A percentile compares a stretch with the other conserved stretches of the same genome.
These are phyloP conservation scores for Sphagnum fallax DNA, from an alignment of 228 moss, liverwort and hornwort genomes.

Conservation along the genomic window DNA sequence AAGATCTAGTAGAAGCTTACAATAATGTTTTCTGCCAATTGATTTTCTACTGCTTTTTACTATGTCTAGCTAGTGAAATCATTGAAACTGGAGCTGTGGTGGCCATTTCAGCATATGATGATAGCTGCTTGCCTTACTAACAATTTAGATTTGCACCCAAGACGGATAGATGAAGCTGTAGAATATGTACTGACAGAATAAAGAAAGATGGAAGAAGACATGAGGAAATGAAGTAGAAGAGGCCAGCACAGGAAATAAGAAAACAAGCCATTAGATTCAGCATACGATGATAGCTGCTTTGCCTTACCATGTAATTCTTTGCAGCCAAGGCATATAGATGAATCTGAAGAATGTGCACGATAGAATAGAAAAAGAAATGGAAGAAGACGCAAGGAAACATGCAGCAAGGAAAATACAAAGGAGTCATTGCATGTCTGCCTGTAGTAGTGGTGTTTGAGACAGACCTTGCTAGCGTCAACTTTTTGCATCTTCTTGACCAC, in stretches of 20 bases:
- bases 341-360: neutral
- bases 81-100: no score
- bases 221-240: neutral
- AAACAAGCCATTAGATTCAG: no score
- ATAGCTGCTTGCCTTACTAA: neutral
- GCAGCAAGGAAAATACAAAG: neutral
- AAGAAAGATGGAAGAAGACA: neutral
- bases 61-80: no score
- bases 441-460: neutral
- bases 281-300: neutral
- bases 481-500: conserved; percentile 80
- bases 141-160: neutral
- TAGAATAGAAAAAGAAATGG: neutral
- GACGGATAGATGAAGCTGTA: neutral
- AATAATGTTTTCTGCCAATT: no score
- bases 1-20: no score
- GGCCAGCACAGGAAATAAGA: no score
- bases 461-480: conserved; percentile 63
- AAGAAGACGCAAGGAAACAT: neutral
- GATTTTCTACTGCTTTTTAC: no score
- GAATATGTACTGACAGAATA: neutral
- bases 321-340: neutral
- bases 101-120: no score
- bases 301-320: neutral
- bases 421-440: neutral